Conservation (phyloP, 1,284 basidiomycete genomes). For the Heterobasidion parviporum region DNA sequence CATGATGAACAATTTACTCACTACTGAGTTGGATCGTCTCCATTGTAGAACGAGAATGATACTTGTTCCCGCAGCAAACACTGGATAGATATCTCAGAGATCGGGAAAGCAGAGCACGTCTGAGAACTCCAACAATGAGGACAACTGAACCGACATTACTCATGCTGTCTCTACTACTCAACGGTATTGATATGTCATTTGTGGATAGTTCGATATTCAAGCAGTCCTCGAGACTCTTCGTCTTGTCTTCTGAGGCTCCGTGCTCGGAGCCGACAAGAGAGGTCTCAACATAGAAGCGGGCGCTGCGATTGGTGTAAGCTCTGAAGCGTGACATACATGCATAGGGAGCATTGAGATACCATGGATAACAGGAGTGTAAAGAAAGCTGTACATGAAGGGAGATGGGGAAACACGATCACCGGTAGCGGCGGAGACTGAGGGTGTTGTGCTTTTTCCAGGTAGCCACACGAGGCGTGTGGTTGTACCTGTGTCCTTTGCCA, state of each 20-base stretch:
- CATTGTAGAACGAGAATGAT: constrained; percentile 50
- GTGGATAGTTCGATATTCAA: too few relatives aligned
- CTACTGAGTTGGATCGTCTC: constrained; percentile 64
- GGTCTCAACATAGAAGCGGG: background rate
- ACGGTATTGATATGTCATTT: too few relatives aligned
- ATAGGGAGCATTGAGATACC: background rate
- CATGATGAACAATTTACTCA: constrained; percentile 20
- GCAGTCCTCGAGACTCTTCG: too few relatives aligned
- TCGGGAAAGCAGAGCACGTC: background rate
- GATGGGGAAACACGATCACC: constrained; percentile 43
- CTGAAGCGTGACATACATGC: background rate
- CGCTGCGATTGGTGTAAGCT: background rate
- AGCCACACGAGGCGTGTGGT: constrained; percentile 86
- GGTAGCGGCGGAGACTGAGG: constrained; percentile 95
- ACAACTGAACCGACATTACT: too few relatives aligned
- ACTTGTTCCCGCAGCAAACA: constrained; percentile 22
- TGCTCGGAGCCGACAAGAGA: background rate
- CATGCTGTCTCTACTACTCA: too few relatives aligned
- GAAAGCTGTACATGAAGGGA: constrained; percentile 11
- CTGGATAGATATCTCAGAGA: background rate
- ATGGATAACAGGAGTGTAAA: background rate
- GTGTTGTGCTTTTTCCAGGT: constrained; percentile 99
- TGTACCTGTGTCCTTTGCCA: constrained; percentile 94
- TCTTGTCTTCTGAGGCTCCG: too few relatives aligned
- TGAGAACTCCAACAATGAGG: background rate